Conservation (phyloP, 805 yeast species). For the Wickerhamomyces queroliae region DNA sequence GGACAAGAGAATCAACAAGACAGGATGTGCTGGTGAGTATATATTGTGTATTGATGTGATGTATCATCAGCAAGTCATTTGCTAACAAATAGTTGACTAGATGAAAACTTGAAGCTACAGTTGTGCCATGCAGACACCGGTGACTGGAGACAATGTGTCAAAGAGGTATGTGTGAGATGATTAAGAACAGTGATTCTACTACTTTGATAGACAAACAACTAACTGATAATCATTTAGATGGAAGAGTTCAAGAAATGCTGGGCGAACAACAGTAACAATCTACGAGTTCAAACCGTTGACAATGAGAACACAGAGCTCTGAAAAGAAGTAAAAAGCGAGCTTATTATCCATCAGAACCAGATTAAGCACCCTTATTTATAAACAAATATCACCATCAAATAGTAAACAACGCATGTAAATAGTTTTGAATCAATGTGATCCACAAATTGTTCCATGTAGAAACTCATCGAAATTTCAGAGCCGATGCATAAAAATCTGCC, state of each 20-base stretch:
- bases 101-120: conserved; percentile 63
- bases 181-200: too few relatives aligned
- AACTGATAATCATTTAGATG: conserved; percentile 26
- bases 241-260: conserved; percentile 36
- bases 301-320: conserved; percentile 6
- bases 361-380: too few relatives aligned
- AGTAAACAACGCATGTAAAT: too few relatives aligned
- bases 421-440: too few relatives aligned
- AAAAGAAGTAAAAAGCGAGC: background rate
- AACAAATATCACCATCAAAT: too few relatives aligned
- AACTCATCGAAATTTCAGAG: background rate
- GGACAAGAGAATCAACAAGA: conserved; percentile 67
- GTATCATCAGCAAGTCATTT: conserved; percentile 1
- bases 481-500: background rate
- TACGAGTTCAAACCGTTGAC: conserved; percentile 31
- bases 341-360: background rate
- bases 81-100: conserved; percentile 41
- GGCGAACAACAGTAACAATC: conserved; percentile 32
- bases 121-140: conserved; percentile 77
- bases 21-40: conserved; percentile 62
- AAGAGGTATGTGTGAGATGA: conserved; percentile 54
- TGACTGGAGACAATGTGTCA: conserved; percentile 73
- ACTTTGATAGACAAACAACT: too few relatives aligned
- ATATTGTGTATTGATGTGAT: background rate
- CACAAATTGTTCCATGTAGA: too few relatives aligned